Evolutionary conservation across 768 basidiomycete species (phyloP), one percentile per base, ranked within the genome.

Genomic region (Tulasnella calospora): DNA sequence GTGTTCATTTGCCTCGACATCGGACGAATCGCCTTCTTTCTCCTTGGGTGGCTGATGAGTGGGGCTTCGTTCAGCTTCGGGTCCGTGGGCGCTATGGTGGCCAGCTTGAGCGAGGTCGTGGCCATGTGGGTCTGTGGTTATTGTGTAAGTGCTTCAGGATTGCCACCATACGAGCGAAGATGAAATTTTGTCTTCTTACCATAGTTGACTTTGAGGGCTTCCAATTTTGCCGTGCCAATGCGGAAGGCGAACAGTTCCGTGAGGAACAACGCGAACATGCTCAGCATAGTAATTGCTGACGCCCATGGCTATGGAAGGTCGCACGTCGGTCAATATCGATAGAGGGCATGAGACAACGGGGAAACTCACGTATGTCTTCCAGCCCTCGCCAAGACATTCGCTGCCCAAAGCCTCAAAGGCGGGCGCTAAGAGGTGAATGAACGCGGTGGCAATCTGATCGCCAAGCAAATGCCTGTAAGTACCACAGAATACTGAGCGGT

Each of bases 191-290:
- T 15, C 12, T 19, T 10, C 79, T 46, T 57, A 80, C 78, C 79
- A 74, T 79, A 74, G 13, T 35, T 23, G 72, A 67, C 79, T 15
- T 82, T 9, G 94, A 83, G 78, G 87, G 27, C 87, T 23, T 87
- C 86, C 9, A 98, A 88, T 82, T 90, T 92, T 10, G 90, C 86
- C 0, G 89, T 92, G 0, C 96, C 97, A 87, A 92, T 91, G 76
- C 96, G 90, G 85, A 96, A 95, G 17, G 96, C 95, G 71, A 93
- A 82, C 21, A 98, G 84, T 84, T 99, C 96, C 73, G 93, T 84
- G 80, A 94, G 87, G 86, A 98, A 98, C 69, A 98, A 92, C 36
- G 82, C 81, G 83, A 95, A 96, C 46, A 98, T 91, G 82, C 94
- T 91, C 61, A 91, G 82, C 83, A 98, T 89, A 78, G 93, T 92